These are phyloP conservation scores for Mycena filopes DNA, from an alignment of 768 basidiomycete genomes.

Conservation along the genomic window DNA sequence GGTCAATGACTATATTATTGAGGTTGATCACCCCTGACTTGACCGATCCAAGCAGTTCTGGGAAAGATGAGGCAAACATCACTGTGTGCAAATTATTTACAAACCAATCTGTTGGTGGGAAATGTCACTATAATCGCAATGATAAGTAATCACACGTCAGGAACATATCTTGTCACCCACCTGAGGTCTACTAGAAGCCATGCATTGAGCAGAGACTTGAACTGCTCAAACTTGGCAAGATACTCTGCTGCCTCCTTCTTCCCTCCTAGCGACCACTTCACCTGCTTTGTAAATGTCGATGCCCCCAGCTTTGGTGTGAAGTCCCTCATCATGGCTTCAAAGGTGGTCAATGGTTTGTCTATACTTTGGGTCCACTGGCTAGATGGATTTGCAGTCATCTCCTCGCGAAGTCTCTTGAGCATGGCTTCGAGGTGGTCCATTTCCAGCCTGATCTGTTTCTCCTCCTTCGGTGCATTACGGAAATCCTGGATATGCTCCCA, in stretches of 20 bases:
- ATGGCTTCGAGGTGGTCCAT: not conserved
- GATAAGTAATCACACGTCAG: too few relatives aligned
- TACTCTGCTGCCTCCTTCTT: conserved; percentile 1
- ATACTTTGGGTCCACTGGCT: not conserved
- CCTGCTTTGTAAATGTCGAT: too few relatives aligned
- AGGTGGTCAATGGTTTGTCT: not conserved
- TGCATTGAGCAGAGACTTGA: conserved; percentile 8
- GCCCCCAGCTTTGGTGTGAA: not conserved
- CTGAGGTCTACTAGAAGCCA: conserved; percentile 11
- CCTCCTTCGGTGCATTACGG: conserved; percentile 5
- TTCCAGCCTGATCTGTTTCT: not conserved
- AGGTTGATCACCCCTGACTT: too few relatives aligned
- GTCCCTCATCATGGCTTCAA: not conserved
- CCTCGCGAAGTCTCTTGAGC: not conserved
- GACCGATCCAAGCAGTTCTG: too few relatives aligned
- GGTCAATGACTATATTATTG: too few relatives aligned
- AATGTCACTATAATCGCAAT: too few relatives aligned
- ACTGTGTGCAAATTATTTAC: not conserved
- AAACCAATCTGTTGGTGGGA: too few relatives aligned
- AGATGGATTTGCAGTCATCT: not conserved
- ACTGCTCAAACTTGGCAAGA: conserved; percentile 1
- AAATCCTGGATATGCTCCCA: conserved; percentile 5
- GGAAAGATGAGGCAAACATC: not conserved
- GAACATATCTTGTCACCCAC: too few relatives aligned
- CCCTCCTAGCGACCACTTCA: not conserved